Percentiles rank a stretch among this genome's conserved stretches.
phyloP scores from a whole-genome alignment of 2,329 filamentous ascomycete genomes.

The Diaporthe destruens region DNA sequence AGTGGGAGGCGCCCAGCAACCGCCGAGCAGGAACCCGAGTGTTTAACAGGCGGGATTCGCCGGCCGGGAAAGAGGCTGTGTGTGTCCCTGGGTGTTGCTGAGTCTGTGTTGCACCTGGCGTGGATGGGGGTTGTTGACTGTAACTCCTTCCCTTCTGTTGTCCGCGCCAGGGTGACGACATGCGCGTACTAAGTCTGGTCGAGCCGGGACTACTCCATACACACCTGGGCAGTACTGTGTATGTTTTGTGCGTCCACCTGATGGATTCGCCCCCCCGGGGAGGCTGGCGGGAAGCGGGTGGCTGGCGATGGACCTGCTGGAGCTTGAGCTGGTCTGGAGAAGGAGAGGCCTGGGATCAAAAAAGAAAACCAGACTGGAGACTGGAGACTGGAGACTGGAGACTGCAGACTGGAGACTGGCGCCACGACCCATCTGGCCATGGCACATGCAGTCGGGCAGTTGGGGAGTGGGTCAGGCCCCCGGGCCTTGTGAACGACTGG shows the following conservation, averaged over 20 bases:
- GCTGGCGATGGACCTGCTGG: conserved; percentile 32
- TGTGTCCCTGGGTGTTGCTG: conserved; percentile 1
- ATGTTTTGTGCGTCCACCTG: conserved; percentile 21
- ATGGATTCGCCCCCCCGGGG: conserved; percentile 24
- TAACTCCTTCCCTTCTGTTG: conserved; percentile 12
- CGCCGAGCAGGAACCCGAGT: conserved; percentile 11
- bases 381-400: conserved; percentile 31
- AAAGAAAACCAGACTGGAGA: conserved; percentile 36
- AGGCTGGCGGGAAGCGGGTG: conserved; percentile 19
- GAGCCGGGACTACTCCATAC: neutral
- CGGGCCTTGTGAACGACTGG: conserved; percentile 4
- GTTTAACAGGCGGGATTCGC: conserved; percentile 5
- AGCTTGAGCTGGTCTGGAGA: conserved; percentile 31
- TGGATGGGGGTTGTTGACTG: conserved; percentile 18
- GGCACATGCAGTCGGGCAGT: neutral
- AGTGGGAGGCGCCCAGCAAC: conserved; percentile 26
- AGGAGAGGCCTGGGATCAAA: conserved; percentile 41
- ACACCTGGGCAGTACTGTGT: too few species aligned
- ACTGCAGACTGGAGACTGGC: conserved; percentile 28
- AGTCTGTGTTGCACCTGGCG: neutral
- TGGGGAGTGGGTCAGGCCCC: conserved; percentile 10
- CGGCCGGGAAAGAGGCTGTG: conserved; percentile 22
- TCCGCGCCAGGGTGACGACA: conserved; percentile 27
- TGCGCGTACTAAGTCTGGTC: conserved; percentile 11
- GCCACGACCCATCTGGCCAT: conserved; percentile 30